Conservation (phyloP, 1,139 yeast species). For the Scheffersomyces segobiensis region DNA sequence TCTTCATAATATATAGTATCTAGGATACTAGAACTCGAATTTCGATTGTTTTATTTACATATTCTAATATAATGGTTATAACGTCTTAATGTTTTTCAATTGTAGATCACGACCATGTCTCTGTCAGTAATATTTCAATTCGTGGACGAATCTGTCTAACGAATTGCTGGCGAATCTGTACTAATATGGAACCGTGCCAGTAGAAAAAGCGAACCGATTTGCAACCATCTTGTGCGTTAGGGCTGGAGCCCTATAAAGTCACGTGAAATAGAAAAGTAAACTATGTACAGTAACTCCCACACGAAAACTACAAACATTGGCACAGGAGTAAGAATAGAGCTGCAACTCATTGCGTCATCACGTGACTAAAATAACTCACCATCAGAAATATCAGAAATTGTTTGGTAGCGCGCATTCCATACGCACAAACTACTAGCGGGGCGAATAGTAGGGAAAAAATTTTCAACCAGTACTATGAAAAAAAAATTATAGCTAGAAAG, state of each 20-base stretch:
- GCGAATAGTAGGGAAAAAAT: conserved; percentile 8
- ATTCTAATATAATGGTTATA: background rate
- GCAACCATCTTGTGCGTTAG: conserved; percentile 2
- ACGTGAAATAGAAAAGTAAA: conserved; percentile 3
- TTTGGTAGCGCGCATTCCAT: background rate
- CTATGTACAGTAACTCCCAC: background rate
- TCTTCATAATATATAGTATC: background rate
- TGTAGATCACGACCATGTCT: background rate
- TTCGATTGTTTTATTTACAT: background rate
- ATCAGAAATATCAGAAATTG: background rate
- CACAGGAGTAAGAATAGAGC: background rate
- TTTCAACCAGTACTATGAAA: conserved; percentile 6
- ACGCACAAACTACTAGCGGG: background rate
- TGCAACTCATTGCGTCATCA: background rate
- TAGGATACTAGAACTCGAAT: background rate
- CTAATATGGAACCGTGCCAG: background rate
- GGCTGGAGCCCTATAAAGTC: conserved; percentile 7
- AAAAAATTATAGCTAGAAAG: conserved; percentile 7
- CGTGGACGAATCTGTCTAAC: background rate
- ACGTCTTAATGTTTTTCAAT: background rate
- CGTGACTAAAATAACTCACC: background rate
- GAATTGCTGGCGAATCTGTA: background rate
- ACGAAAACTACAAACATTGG: background rate
- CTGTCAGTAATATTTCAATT: background rate
- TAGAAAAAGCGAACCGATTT: background rate